Evolutionary conservation across 2,329 filamentous ascomycete species (phyloP).

Genomic region (Alternaria metachromatica): DNA sequence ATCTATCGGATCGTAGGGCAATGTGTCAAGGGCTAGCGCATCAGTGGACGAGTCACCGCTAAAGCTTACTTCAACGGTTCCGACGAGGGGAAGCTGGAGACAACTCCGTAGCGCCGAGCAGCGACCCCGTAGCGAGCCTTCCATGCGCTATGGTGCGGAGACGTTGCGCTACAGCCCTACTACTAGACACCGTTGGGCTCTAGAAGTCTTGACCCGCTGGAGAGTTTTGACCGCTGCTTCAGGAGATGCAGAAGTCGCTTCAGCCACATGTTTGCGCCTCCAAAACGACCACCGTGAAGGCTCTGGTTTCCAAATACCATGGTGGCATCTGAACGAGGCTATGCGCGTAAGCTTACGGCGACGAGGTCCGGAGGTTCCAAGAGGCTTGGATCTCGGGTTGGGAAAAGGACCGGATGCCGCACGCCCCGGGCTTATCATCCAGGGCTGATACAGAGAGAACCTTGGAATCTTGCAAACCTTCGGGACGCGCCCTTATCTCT

Average conservation of each 20-base stretch:
- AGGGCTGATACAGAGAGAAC: neutral
- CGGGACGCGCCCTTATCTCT: neutral
- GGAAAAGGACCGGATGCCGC: neutral
- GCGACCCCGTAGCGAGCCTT: neutral
- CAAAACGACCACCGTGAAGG: neutral
- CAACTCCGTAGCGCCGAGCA: neutral
- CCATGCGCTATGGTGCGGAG: neutral
- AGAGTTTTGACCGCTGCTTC: constrained; percentile 4
- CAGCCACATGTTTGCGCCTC: neutral
- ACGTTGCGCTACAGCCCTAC: neutral
- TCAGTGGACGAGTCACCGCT: neutral
- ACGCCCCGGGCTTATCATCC: neutral
- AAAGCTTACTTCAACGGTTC: neutral
- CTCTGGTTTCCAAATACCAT: neutral
- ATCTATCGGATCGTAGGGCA: neutral
- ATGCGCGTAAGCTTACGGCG: neutral
- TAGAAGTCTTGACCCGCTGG: neutral
- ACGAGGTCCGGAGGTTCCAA: neutral
- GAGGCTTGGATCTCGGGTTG: neutral
- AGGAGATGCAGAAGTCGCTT: neutral
- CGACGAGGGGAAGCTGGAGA: neutral
- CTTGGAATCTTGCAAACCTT: neutral
- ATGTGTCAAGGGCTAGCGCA: neutral
- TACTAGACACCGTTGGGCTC: neutral
- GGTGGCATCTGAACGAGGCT: neutral